These are phyloP conservation scores for Sanghuangporus sanghuang DNA, from an alignment of 1,284 basidiomycete species.

Conservation along the genomic window DNA sequence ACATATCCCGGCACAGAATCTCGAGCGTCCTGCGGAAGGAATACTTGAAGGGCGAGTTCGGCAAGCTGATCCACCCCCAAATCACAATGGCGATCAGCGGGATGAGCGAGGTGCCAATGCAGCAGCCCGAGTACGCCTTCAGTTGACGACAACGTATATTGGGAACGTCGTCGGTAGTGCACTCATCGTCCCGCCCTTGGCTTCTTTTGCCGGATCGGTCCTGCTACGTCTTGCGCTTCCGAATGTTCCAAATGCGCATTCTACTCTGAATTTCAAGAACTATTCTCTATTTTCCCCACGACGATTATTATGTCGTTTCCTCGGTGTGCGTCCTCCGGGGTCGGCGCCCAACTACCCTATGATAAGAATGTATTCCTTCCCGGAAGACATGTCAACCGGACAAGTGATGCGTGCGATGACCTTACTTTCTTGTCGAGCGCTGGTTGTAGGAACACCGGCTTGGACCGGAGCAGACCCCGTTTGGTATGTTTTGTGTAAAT, in stretches of 20 bases:
- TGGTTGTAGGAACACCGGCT: constrained; percentile 49
- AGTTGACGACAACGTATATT: constrained; percentile 52
- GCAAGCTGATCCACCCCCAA: not conserved
- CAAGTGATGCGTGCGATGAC: constrained; percentile 29
- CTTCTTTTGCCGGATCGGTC: constrained; percentile 56
- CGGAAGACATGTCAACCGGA: constrained; percentile 18
- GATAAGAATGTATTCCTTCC: constrained; percentile 21
- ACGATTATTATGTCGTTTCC: constrained; percentile 41
- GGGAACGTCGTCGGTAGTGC: constrained; percentile 63
- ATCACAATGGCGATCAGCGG: constrained; percentile 13
- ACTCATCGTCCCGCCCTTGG: constrained; percentile 57
- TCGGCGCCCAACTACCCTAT: constrained; percentile 21
- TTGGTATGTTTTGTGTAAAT: constrained; percentile 39
- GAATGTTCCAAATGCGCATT: constrained; percentile 1
- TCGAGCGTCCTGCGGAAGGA: not conserved
- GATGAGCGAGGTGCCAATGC: constrained; percentile 21
- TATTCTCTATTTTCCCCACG: not conserved
- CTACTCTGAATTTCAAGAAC: not conserved
- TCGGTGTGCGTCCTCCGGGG: constrained; percentile 44
- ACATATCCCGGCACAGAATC: not conserved
- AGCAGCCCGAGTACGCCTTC: constrained; percentile 26
- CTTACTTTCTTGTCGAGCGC: constrained; percentile 37
- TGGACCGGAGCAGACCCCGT: constrained; percentile 69
- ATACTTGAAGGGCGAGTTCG: constrained; percentile 3
- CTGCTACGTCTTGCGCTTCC: constrained; percentile 39